A percentile compares a stretch with the other conserved stretches of the same genome.
These are phyloP conservation scores for Kappamyces sp. DNA, from an alignment of 192 early-diverging fungal species.

Conservation along the genomic window DNA sequence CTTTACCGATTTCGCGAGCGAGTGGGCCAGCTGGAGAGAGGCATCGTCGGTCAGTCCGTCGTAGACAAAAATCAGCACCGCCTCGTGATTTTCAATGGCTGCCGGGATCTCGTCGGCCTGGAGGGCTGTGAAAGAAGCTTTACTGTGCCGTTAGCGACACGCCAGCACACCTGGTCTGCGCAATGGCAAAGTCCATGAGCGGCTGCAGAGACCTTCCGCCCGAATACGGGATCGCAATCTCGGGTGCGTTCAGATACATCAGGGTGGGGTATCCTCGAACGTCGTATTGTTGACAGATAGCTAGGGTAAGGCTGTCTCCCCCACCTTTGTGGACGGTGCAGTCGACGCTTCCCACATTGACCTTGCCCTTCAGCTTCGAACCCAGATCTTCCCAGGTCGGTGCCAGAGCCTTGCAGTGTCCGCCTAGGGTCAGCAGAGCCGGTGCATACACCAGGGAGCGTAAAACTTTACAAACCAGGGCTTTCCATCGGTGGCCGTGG, in stretches of 20 bases:
- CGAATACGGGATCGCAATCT: slow-evolving; percentile 32
- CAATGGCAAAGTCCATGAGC: slow-evolving; percentile 45
- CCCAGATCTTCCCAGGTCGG: slow-evolving; percentile 73
- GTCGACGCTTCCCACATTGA: slow-evolving; percentile 83
- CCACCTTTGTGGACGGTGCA: slow-evolving; percentile 57
- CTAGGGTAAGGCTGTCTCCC: slow-evolving; percentile 14
- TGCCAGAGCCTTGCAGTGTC: slow-evolving; percentile 78
- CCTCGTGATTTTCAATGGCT: slow-evolving; percentile 15
- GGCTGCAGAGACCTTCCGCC: slow-evolving; percentile 43
- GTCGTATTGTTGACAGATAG: slow-evolving; percentile 56
- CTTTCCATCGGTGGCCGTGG: slow-evolving; percentile 41
- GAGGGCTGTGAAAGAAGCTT: slow-evolving; percentile 31
- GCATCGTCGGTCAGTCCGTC: slow-evolving; percentile 14
- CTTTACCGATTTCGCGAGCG: slow-evolving; percentile 3
- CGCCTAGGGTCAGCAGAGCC: slow-evolving; percentile 31
- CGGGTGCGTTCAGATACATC: slow-evolving; percentile 37
- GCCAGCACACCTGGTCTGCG: slow-evolving; percentile 27
- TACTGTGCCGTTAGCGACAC: slow-evolving; percentile 32
- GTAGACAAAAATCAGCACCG: slow-evolving; percentile 30
- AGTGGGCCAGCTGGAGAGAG: slow-evolving; percentile 1
- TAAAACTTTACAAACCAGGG: slow-evolving; percentile 84
- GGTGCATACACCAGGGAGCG: slow-evolving; percentile 61
- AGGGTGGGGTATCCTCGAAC: slow-evolving; percentile 86
- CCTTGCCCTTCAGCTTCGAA: slow-evolving; percentile 47
- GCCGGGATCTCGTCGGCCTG: slow-evolving; percentile 21